These are phyloP conservation scores for Hymenoscyphus linearis DNA, from an alignment of 2,329 filamentous ascomycete species.

Conservation along the genomic window DNA sequence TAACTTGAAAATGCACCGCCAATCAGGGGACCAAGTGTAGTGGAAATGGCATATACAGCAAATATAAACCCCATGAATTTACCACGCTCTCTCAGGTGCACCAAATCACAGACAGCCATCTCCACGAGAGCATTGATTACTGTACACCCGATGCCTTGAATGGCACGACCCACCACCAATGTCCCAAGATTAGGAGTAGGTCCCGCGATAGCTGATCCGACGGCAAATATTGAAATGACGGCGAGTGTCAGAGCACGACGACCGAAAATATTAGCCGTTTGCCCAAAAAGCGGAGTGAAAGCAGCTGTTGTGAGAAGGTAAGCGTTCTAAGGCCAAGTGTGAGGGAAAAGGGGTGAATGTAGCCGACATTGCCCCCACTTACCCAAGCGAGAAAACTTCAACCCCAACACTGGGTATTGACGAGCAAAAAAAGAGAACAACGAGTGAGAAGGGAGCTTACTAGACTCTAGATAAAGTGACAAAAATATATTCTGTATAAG, in stretches of 20 bases:
- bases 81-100: conserved; percentile 36
- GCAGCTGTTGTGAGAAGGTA: conserved; percentile 37
- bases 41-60: conserved; percentile 24
- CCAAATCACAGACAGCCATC: conserved; percentile 40
- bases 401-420: too few relatives aligned
- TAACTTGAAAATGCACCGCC: conserved; percentile 27
- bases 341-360: too few relatives aligned
- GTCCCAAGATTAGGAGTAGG: not conserved
- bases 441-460: too few relatives aligned
- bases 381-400: too few relatives aligned
- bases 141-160: not conserved
- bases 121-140: conserved; percentile 38
- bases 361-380: too few relatives aligned
- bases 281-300: conserved; percentile 41
- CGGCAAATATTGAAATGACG: conserved; percentile 11
- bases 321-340: too few relatives aligned
- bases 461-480: too few relatives aligned
- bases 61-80: conserved; percentile 29
- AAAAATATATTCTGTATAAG: too few relatives aligned
- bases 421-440: too few relatives aligned
- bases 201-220: conserved; percentile 35
- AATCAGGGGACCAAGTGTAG: conserved; percentile 30
- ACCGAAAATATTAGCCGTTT: conserved; percentile 16
- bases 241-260: conserved; percentile 12
- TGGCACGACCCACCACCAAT: not conserved